Evolutionary conservation across 192 early-diverging fungal genomes (phyloP).

Genomic region (Coemansia sp.): DNA sequence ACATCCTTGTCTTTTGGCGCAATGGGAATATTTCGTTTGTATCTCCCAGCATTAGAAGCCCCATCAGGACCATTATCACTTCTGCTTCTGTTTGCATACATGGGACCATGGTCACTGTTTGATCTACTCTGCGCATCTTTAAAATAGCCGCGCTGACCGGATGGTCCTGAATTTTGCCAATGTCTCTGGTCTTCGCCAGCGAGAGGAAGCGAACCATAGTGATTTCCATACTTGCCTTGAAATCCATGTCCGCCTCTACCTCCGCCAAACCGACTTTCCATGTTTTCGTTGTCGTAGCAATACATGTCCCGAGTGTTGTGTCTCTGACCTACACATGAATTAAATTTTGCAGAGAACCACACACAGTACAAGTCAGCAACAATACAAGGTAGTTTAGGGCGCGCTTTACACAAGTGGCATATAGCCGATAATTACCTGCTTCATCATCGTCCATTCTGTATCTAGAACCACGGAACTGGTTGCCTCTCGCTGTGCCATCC

Average conservation of each 20-base stretch:
- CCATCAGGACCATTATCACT: not conserved
- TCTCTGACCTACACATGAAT: constrained; percentile 1
- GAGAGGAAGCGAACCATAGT: constrained; percentile 1
- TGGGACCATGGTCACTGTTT: not conserved
- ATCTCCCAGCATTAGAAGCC: constrained; percentile 3
- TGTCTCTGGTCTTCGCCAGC: not conserved
- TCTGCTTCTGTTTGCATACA: not conserved
- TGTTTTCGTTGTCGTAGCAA: not conserved
- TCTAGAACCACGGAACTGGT: not conserved
- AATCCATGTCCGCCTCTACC: not conserved
- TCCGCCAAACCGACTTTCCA: not conserved
- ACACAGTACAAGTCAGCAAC: not conserved
- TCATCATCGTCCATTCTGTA: not conserved
- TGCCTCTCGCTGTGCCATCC: not conserved
- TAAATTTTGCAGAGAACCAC: not conserved
- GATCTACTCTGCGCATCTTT: not conserved
- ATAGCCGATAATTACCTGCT: not conserved
- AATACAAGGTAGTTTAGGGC: not conserved
- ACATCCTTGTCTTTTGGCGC: constrained; percentile 6
- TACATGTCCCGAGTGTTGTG: not conserved
- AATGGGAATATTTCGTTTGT: constrained; percentile 11
- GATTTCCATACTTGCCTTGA: not conserved
- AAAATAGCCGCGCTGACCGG: not conserved
- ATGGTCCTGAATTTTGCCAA: not conserved
- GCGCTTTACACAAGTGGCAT: not conserved